Base-by-base conservation (phyloP, 768 basidiomycete genomes). In the Boletus bicolor region DNA sequence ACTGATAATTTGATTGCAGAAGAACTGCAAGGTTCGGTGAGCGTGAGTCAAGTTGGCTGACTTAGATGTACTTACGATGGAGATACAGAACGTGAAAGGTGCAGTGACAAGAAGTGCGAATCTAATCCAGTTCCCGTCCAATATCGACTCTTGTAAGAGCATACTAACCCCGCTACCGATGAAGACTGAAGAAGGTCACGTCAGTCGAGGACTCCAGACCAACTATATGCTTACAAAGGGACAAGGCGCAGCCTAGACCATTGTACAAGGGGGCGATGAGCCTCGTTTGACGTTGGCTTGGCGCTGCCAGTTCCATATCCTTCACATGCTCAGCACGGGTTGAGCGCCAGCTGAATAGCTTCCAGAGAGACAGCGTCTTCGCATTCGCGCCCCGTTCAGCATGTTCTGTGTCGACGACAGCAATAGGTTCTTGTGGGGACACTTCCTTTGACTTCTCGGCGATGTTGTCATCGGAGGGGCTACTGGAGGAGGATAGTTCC, bases 31-130 rank as follows among this genome's bases (percentile, higher is more conserved):
- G 49, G 9, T 35, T 32, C 49, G 21, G 51, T 60, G 34, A 55
- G 53, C 35, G 39, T 28, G 30, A 36, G 44, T 44, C 37, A 26
- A 10, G 28, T 17, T 2, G 11, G 14, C 17, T 21, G 50, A 55
- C 2, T 6, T 9, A 37, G 28, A 44, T 45, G 48, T 2, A 75
- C 84, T 69, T 64, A 89, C 89, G 63, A 92, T 68, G 3, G 87
- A 83, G 7, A 94, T 79, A 56, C 89, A 92, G 60, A 89, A 81
- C 7, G 91, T 76, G 67, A 91, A 82, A 0, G 92, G 92, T 0
- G 77, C 70, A 1, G 88, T 83, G 14, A 69, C 77, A 10, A 91
- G 58, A 2, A 95, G 79, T 3, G 77, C 81, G 53, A 94, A 91
- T 10, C 92, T 80, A 1, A 57, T 70, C 65, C 77, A 85, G 19